Conservation (phyloP, 73 alveolate genomes). For the Paramecium primaurelia region DNA sequence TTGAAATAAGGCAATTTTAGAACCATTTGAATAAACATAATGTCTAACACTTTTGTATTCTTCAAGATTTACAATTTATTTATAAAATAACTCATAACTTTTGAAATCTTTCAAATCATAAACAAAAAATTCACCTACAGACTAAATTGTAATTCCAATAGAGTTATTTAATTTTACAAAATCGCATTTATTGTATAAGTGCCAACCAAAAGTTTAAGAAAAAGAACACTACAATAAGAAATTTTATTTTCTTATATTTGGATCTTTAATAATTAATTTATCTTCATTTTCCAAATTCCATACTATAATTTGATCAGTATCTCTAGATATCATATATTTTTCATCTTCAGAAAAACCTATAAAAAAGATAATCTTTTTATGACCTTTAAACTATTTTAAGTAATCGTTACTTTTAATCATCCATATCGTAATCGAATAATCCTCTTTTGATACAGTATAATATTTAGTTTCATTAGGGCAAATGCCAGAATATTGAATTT, state of each 20-base stretch:
- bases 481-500: neutral
- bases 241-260: no score
- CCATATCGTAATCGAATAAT: neutral
- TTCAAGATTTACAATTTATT: neutral
- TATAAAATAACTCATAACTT: neutral
- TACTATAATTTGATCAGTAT: neutral
- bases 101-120: neutral
- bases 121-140: neutral
- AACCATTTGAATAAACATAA: neutral
- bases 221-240: no score
- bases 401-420: neutral
- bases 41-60: no score
- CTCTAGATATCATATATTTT: neutral
- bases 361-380: neutral
- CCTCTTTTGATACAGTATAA: neutral
- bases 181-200: neutral
- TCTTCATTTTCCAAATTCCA: neutral
- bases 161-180: neutral
- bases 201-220: no score
- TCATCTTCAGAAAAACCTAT: neutral
- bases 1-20: neutral
- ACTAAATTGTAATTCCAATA: neutral
- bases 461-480: neutral
- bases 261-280: neutral
- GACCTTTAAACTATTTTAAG: neutral